Evolutionary conservation across 1,284 basidiomycete genomes (phyloP), one percentile per base, ranked within the genome.

Genomic region (Peniophora sp.): DNA sequence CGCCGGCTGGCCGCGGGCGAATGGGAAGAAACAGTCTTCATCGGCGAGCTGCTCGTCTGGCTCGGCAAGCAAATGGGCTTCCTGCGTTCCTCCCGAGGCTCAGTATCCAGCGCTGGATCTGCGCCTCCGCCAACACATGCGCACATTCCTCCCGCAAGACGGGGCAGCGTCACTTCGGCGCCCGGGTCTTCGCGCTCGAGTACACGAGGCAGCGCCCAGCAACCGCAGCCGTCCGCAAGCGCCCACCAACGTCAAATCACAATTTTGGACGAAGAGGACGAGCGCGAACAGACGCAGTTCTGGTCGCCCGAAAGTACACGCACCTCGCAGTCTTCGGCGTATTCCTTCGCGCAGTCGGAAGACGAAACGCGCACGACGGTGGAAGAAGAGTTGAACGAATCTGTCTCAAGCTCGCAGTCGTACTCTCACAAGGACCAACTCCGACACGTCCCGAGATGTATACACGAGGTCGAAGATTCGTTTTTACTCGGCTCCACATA

Each of bases 31-130:
- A 73, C 78, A n/a, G 68, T 76, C 10, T 81, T 76, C 52, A 66
- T 88, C 11, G 83, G 73, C 0, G 72, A 81, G 60, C 64, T 85
- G 2, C 68, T 88, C 12, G 84, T 81, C 59, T 83, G 79, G 79
- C 71, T 87, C 23, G 82, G 76, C 0, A 68, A 70, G 53, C 68
- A 68, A 50, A 64, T 63, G 43, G 74, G 76, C 0, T 58, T 77
- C 17, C 60, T 76, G 6, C 20, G 55, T 23, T 8, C 54, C 47
- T 22, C 47, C 32, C 20, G 34, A 20, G 32, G 27, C 17, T 44
- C 45, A 32, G 22, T 41, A 36, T 34, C 12, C 71, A 8, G 57
- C 65, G 1, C 70, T 12, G 27, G 27, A 32, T 65, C 6, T 68
- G 66, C 3, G 70, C 71, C 1, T 53, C 63, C 8, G 65, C 64